Percentiles rank a stretch among this genome's conserved stretches.
phyloP scores from a whole-genome alignment of 441 rosid species.

The Eutrema salsugineum region DNA sequence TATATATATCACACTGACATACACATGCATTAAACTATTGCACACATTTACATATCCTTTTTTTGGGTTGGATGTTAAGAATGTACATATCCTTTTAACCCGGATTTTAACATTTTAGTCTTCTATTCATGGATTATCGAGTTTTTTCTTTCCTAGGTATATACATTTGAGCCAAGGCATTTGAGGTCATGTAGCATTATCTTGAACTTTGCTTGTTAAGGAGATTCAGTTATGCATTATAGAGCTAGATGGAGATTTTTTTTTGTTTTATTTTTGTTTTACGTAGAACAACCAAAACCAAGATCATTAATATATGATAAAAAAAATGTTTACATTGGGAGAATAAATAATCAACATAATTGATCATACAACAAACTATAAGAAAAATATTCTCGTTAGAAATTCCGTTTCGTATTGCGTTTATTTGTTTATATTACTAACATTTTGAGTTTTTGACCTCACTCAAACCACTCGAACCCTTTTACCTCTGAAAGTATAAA shows the following conservation, averaged over 20 bases:
- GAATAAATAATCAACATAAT: background rate
- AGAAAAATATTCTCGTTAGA: too few species aligned
- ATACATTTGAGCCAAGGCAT: background rate
- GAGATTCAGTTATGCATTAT: background rate
- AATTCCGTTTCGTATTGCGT: too few species aligned
- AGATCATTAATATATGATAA: background rate
- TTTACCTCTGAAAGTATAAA: background rate
- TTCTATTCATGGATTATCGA: background rate
- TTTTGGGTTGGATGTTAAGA: too few species aligned
- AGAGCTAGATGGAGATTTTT: too few species aligned
- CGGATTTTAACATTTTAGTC: background rate
- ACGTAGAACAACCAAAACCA: background rate
- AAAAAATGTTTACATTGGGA: background rate
- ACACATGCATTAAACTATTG: background rate
- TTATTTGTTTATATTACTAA: too few species aligned
- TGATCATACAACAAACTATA: too few species aligned
- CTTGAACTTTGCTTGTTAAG: background rate
- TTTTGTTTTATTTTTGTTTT: too few species aligned
- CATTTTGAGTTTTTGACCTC: too few species aligned
- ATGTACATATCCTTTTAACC: too few species aligned
- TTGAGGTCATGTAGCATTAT: background rate
- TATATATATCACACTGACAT: background rate
- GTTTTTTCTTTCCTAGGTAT: background rate
- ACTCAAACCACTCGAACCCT: too few species aligned
- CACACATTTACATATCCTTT: constrained; percentile 1